Evolutionary conservation across 2,329 filamentous ascomycete species (phyloP), one percentile per base, ranked within the genome.

Genomic region (Tetracladium maxilliforme): DNA sequence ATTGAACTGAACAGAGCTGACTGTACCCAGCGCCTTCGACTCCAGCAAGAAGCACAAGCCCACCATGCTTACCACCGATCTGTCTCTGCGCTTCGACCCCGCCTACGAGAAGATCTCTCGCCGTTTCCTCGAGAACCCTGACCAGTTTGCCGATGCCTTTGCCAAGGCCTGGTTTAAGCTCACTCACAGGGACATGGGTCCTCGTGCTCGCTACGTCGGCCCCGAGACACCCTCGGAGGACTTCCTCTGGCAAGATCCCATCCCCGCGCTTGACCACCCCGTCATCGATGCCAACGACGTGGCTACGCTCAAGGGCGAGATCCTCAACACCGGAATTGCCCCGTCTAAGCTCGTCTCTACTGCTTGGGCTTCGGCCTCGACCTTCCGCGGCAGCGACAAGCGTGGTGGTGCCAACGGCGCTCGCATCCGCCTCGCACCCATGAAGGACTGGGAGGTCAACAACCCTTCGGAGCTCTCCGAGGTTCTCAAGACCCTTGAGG

Each of bases 81-180:
- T 86, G 29, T 57, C 79, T 5, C 64, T 86, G 28, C 74, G 77
- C 37, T 66, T 67, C 44, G 79, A 84, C 43, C 70, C 74, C 3
- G 56, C 38, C 6, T 86, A 80, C 54, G 72, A 78, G 55, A 82
- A 82, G 66, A 79, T 86, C 44, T 66, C 74, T 11, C 67, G 71
- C 26, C 65, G 62, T 39, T 84, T 71, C 64, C 55, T 75, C 23
- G 66, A 70, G 36, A 54, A 84, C 52, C 73, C 73, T 3, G 62
- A 77, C 22, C 52, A 80, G 56, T 62, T 84, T 19, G 62, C 61
- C 27, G 70, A 82, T 32, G 71, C 65, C 7, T 86, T 84, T 42
- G 59, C 64, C 13, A 67, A 69, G 24, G 79, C 79, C 10, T 86
- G 79, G 79, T 86, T 81, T 67, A 84, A 86, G 68, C 65, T 86